A percentile compares a stretch with the other conserved stretches of the same genome.
phyloP scores from a whole-genome alignment of 805 yeast genomes.

The Barnettozyma wickerhamii region DNA sequence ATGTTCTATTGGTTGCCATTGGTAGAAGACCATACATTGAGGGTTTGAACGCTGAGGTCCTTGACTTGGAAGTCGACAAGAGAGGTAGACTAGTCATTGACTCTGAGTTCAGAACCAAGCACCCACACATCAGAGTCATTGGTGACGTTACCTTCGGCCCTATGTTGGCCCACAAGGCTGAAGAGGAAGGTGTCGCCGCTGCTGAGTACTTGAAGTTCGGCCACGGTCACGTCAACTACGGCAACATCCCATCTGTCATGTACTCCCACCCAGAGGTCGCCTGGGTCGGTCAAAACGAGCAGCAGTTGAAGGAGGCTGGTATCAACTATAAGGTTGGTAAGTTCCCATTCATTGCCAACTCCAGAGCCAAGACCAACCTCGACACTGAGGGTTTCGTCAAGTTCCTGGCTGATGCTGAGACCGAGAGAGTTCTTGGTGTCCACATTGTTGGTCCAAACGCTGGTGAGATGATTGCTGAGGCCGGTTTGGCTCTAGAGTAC shows the following conservation, averaged over 20 bases:
- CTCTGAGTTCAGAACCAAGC: constrained; percentile 86
- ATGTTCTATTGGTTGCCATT: constrained; percentile 91
- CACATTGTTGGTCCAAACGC: constrained; percentile 98
- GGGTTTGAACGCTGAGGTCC: constrained; percentile 82
- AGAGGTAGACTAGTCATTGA: constrained; percentile 93
- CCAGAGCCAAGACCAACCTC: constrained; percentile 97
- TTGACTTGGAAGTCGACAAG: constrained; percentile 89
- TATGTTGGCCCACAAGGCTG: constrained; percentile 99
- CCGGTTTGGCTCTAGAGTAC: constrained; percentile 94
- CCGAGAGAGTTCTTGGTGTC: constrained; percentile 93
- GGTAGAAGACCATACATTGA: constrained; percentile 98
- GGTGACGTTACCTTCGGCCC: constrained; percentile 99
- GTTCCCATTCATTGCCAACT: constrained; percentile 98
- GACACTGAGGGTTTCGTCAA: constrained; percentile 98
- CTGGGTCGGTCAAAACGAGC: constrained; percentile 97
- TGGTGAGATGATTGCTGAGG: constrained; percentile 99
- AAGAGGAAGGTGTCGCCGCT: constrained; percentile 99
- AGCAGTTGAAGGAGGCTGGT: constrained; percentile 90
- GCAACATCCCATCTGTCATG: constrained; percentile 97
- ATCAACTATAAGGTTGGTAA: constrained; percentile 91
- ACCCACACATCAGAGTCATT: constrained; percentile 90
- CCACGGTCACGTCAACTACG: constrained; percentile 97
- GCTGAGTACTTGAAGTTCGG: constrained; percentile 91
- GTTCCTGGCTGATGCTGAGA: constrained; percentile 92
- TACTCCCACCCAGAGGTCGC: constrained; percentile 99